Conservation (phyloP, 257 asterid species). For the Eustoma russellianum region DNA sequence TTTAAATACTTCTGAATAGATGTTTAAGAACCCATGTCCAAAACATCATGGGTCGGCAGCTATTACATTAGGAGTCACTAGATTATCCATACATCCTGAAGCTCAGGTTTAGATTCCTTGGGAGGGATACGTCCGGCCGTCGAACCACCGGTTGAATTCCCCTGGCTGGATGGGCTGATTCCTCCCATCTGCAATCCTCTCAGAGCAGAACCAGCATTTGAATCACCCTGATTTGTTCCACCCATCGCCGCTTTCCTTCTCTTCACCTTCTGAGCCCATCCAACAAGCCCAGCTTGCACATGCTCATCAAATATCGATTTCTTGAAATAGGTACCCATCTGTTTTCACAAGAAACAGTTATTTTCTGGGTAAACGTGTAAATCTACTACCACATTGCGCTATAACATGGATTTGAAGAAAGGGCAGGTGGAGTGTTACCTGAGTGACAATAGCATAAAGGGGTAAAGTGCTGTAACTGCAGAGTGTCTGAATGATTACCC, state of each 20-base stretch:
- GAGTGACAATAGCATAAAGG: conserved; percentile 87
- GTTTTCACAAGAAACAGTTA: neutral
- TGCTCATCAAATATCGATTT: conserved; percentile 86
- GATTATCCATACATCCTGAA: too few relatives aligned
- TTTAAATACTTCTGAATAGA: too few relatives aligned
- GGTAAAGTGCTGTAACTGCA: conserved; percentile 98
- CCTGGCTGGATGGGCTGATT: conserved; percentile 31
- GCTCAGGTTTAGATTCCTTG: too few relatives aligned
- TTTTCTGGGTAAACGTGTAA: too few relatives aligned
- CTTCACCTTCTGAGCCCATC: conserved; percentile 80
- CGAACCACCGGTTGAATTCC: conserved; percentile 19
- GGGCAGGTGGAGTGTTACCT: conserved; percentile 37
- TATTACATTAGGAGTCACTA: too few relatives aligned
- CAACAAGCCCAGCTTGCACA: conserved; percentile 73
- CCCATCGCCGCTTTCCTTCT: conserved; percentile 23
- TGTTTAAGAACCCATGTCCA: too few relatives aligned
- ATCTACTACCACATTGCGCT: too few relatives aligned
- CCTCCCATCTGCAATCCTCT: conserved; percentile 30
- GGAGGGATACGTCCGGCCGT: too few relatives aligned
- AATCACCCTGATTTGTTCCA: too few relatives aligned
- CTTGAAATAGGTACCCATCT: conserved; percentile 98
- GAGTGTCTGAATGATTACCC: conserved; percentile 77
- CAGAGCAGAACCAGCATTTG: too few relatives aligned
- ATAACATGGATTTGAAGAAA: too few relatives aligned
- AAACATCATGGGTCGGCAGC: too few relatives aligned